These are phyloP conservation scores for Chaetomiaceae sp. DNA, from an alignment of 2,329 filamentous ascomycete species.

Conservation along the genomic window DNA sequence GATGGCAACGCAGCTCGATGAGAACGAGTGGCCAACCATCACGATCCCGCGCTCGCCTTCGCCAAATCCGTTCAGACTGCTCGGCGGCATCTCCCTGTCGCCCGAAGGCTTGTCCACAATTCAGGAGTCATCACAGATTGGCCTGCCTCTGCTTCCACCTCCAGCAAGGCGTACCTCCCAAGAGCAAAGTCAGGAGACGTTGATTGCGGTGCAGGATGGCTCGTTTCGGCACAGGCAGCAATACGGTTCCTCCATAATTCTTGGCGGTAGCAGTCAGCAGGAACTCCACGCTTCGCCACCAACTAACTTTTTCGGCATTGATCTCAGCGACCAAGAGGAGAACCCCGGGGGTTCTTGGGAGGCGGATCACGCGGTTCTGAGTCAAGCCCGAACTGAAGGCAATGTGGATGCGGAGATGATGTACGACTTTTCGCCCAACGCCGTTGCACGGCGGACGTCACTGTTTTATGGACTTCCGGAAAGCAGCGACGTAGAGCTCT, in stretches of 20 bases:
- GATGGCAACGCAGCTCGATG: background rate
- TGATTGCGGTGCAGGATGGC: background rate
- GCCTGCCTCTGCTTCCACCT: background rate
- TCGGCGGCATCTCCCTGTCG: slow-evolving; percentile 7
- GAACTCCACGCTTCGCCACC: background rate
- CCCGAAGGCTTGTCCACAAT: background rate
- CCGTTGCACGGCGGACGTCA: slow-evolving; percentile 1
- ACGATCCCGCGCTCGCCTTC: background rate
- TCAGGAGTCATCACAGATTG: background rate
- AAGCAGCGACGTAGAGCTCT: background rate
- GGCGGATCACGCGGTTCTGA: background rate
- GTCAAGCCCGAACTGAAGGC: background rate
- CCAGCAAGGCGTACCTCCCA: too few species aligned
- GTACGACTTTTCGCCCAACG: background rate
- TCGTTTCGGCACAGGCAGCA: background rate
- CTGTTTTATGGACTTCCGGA: slow-evolving; percentile 4
- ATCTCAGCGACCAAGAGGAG: slow-evolving; percentile 5
- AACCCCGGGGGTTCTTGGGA: background rate
- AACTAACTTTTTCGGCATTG: background rate
- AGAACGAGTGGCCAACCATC: background rate
- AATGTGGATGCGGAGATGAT: background rate
- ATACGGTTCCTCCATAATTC: background rate
- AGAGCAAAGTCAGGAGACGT: background rate
- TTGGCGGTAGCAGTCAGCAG: background rate
- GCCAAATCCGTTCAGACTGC: background rate